phyloP scores from a whole-genome alignment of 2,329 filamentous ascomycete species.

The Septoria petroselini region DNA sequence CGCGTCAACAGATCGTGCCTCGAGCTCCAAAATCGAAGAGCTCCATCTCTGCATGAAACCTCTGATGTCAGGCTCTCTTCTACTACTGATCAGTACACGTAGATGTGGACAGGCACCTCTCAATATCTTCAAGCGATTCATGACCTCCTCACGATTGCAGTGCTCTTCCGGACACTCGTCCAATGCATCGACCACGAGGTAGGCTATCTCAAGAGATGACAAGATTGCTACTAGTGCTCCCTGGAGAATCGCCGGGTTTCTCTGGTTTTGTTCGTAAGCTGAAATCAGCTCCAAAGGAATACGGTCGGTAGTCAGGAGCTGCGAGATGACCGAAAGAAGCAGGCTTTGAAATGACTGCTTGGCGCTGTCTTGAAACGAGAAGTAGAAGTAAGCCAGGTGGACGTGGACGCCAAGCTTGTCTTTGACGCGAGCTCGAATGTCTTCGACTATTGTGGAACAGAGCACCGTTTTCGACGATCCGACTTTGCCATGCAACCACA shows the following conservation, averaged over 20 bases:
- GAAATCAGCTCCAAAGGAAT: background rate
- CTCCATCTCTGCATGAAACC: background rate
- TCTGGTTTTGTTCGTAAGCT: constrained; percentile 11
- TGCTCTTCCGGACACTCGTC: constrained; percentile 16
- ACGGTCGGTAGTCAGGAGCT: constrained; percentile 9
- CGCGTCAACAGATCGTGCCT: constrained; percentile 3
- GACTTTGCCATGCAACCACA: constrained; percentile 28
- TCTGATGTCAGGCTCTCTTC: constrained; percentile 8
- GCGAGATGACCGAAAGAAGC: constrained; percentile 19
- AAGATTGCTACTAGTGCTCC: constrained; percentile 16
- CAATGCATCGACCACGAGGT: constrained; percentile 11
- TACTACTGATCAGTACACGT: constrained; percentile 2
- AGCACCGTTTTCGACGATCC: constrained; percentile 30
- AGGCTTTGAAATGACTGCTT: constrained; percentile 24
- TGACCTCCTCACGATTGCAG: constrained; percentile 15
- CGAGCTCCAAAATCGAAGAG: background rate
- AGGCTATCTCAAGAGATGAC: background rate
- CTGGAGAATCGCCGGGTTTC: constrained; percentile 16
- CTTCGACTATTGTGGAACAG: constrained; percentile 22
- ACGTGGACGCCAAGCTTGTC: background rate
- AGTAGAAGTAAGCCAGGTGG: constrained; percentile 23
- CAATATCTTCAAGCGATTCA: constrained; percentile 10
- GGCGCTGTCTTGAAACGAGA: constrained; percentile 19
- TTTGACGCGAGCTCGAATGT: background rate
- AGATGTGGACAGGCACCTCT: background rate